Base-by-base conservation (phyloP, 257 asterid genomes). In the Jacaranda copaia region DNA sequence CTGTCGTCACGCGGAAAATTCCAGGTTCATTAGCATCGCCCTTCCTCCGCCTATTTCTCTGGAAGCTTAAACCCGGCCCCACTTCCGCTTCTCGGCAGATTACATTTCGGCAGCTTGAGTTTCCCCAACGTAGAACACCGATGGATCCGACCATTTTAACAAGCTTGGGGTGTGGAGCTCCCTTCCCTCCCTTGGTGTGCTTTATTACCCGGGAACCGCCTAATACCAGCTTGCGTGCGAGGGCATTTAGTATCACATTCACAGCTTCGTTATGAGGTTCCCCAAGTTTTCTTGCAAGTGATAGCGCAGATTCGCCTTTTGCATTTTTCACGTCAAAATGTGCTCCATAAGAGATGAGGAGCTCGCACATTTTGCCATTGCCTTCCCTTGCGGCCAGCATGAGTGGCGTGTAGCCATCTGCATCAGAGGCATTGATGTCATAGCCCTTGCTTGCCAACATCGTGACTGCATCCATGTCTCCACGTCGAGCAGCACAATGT, bases 141-240 rank as follows among this genome's bases (percentile, higher is more conserved):
- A 49, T 45, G 6, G 81, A 55, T 72, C 74, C 88, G 53, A 79
- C 73, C 91, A 92, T 88, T 51, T 77, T 81, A n/a, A 90, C 75
- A 12, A 77, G 51, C 87, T 92, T 92, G 76, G 16, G n/a, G 42
- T 92, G 97, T 8, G 96, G 90, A 57, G 84, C 78, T 59, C 97
- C 97, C 74, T 84, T 92, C 36, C 97, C 97, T 70, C 93, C 90
- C 81, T 84, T 92, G 36, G 93, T 92, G 84, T 92, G 97, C 77
- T 92, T 92, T 53, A 57, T 62, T 32, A 90, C 80, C 40, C 3
- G 51, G 13, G 91, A 77, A 14, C 97, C 97, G 2, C 79, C 64
- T 25, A 82, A 42, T 40, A 92, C 97, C 67, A 90, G 55, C 68
- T 85, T 87, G 63, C 90, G 84, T 6, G 93, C 93, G 38, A 89